These are phyloP conservation scores for Puccinia coronata DNA, from an alignment of 1,284 basidiomycete species.

Conservation along the genomic window DNA sequence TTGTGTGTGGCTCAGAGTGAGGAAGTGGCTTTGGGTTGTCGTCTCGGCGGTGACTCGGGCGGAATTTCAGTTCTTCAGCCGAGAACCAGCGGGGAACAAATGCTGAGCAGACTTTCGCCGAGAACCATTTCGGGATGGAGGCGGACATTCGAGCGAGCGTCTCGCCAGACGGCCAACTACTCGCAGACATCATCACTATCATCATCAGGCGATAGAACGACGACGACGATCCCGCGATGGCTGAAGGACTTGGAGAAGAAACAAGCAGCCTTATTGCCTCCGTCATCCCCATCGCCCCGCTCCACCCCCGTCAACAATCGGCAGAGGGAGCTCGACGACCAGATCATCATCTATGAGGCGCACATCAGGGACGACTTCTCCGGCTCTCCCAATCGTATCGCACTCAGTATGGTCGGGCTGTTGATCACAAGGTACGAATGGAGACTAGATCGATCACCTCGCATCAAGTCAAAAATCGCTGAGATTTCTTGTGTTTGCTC, in stretches of 20 bases:
- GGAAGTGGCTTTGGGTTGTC: too few species aligned
- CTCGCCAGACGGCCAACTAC: too few species aligned
- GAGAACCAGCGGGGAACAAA: too few species aligned
- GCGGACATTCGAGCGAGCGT: too few species aligned
- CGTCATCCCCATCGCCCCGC: background rate
- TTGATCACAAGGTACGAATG: constrained; percentile 2
- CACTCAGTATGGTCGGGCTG: constrained; percentile 29
- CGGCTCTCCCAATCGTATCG: constrained; percentile 19
- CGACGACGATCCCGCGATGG: background rate
- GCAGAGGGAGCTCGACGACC: constrained; percentile 3
- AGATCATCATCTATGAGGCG: constrained; percentile 21
- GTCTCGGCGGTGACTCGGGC: too few species aligned
- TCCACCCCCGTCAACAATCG: too few species aligned
- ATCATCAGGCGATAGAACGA: too few species aligned
- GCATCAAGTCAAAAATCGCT: background rate
- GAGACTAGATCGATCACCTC: background rate
- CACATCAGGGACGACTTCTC: background rate
- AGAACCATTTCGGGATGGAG: too few species aligned
- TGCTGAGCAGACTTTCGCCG: too few species aligned
- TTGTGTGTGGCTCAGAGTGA: too few species aligned
- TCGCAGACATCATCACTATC: too few species aligned
- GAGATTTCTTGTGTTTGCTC: background rate
- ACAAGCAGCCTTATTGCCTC: background rate
- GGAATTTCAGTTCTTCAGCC: too few species aligned
- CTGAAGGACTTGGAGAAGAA: background rate